Evolutionary conservation across 495 filamentous ascomycete genomes (phyloP), one percentile per base, ranked within the genome.

Genomic region (Aspergillus conjunctus): DNA sequence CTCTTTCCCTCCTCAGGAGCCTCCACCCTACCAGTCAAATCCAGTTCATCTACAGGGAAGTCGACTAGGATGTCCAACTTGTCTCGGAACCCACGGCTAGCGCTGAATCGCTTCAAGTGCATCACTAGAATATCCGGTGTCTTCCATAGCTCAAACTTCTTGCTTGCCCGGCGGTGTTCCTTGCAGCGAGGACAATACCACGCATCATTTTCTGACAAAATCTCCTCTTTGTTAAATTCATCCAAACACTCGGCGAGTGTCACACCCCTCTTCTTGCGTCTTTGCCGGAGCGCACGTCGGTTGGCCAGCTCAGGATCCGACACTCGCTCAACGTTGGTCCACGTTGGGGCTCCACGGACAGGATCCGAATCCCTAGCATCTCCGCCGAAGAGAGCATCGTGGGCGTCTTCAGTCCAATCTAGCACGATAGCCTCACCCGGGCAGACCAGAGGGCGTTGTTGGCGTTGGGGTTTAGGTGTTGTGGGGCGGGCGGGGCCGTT

Each of bases 111-210:
- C 81, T 98, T 98, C 6, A 98, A 82, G 68, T 99, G 94, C 56
- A 98, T 85, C 54, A 98, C 87, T 14, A 98, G 81, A 54, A 98
- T 93, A 71, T 98, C 94, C 9, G 94, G 94, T 3, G 88, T 87
- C 70, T 91, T 96, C 94, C 94, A 98, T 4, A 98, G 81, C 69
- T 98, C 91, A 32, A 98, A 92, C 66, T 93, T 95, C 82, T 98
- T 98, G 76, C 85, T 92, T 18, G 95, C 94, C 22, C 91, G 86
- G 10, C 90, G 87, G 66, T 95, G 88, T 62, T 95, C 90, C 68
- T 98, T 97, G 82, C 94, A 98, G 46, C 91, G 85, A 57, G 91
- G 92, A 64, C 94, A 98, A 67, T 91, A 97, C 94, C 94, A 98
- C 31, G 91, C 92, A 68, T 98, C 93, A 63, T 92, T 89, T 69